phyloP scores from a whole-genome alignment of 768 basidiomycete genomes.

The Trametes cingulata region DNA sequence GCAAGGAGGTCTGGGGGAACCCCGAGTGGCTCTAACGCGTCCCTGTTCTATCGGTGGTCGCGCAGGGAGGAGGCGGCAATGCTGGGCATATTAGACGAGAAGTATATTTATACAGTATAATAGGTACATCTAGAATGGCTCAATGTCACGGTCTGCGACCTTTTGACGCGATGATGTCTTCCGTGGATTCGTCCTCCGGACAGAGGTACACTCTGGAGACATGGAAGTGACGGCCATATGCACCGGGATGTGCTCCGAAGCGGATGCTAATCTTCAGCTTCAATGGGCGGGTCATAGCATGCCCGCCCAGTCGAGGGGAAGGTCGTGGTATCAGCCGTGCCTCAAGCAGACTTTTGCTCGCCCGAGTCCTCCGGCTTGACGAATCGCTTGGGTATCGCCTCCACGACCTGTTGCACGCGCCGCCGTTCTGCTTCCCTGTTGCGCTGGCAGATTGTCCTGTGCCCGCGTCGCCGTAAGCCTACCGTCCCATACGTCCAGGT shows the following conservation, averaged over 20 bases:
- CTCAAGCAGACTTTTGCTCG: conserved; percentile 10
- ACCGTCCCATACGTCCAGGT: background rate
- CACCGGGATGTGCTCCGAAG: no score
- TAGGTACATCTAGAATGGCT: background rate
- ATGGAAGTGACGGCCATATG: no score
- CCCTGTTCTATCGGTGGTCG: background rate
- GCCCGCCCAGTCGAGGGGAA: no score
- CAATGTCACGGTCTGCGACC: background rate
- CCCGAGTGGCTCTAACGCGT: conserved; percentile 28
- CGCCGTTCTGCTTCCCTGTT: conserved; percentile 54
- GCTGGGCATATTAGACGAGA: background rate
- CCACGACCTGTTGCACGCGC: conserved; percentile 56
- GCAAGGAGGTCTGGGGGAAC: conserved; percentile 59
- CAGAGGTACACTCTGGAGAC: no score
- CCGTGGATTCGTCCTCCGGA: background rate
- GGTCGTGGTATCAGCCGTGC: background rate
- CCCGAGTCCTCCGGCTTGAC: conserved; percentile 40
- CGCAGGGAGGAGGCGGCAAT: background rate
- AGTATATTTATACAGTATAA: conserved; percentile 11
- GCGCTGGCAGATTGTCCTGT: conserved; percentile 66
- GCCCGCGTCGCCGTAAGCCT: background rate
- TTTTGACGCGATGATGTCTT: background rate
- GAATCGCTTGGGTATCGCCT: conserved; percentile 58
- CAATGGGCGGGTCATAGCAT: no score
- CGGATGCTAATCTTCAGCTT: no score